Base-by-base conservation (phyloP, 805 yeast species). In the Saccharomycopsis javanensis region DNA sequence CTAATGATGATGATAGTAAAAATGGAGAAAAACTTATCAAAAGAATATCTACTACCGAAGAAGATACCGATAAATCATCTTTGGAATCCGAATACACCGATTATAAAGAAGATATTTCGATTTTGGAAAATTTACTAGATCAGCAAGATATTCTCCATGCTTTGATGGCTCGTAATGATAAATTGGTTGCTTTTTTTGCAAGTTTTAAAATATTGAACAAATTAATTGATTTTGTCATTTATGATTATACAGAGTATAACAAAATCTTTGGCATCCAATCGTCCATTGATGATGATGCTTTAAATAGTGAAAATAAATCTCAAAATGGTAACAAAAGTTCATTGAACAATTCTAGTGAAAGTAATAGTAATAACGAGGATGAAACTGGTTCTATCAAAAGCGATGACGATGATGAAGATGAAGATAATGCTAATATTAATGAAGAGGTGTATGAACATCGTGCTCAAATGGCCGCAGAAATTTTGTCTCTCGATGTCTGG, bases 401-500 rank as follows among this genome's bases (percentile, higher is more conserved):
- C 3, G 25, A 37, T 25, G 8, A 33, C n/a, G 15, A 60, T 13
- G 60, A 58, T 45, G 62, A 58, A 10, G 63, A 59, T 33, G 66
- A 59, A 16, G 64, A 61, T 11, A 59, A 66, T 35, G 64, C 60
- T 23, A 76, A 74, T 57, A 69, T 70, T 4, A 71, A 71, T 33
- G 71, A 72, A 50, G 72, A 71, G 54, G 70, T 62, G 2, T 74
- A 70, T 50, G 59, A 68, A 1, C 67, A 77, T 64, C 67, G 79
- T 60, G 83, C 89, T 1, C 83, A 82, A 57, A 77, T 85, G 64
- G 90, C 96, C 5, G 88, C 96, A 1, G 98, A 94, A 68, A 85
- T 94, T 48, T 74, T 94, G 52, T 81, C 92, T 45, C 88, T 94
- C 3, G 98, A 92, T 66, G 91, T 90, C 7, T 92, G 97, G 97